These are phyloP conservation scores for Elongisporangium anandrum DNA, from an alignment of 352 stramenopile genomes.

Conservation along the genomic window DNA sequence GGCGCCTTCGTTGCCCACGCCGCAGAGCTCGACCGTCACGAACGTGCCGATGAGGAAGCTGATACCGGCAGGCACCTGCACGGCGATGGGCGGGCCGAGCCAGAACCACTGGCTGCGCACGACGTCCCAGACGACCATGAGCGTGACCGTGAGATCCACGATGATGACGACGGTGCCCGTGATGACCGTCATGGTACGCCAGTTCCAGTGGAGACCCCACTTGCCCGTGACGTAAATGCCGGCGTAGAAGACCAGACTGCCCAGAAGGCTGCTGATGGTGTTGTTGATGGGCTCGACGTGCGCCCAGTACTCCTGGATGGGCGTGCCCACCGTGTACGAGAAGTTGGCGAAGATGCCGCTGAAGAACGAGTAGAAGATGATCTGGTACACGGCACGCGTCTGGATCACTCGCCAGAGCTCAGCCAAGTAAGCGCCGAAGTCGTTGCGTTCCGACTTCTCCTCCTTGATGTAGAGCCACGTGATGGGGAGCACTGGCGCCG, in stretches of 20 bases:
- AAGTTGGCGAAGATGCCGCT: constrained; percentile 25
- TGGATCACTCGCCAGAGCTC: constrained; percentile 31
- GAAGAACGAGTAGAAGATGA: constrained; percentile 38
- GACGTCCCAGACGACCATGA: constrained; percentile 30
- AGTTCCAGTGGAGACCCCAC: constrained; percentile 35
- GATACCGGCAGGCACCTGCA: constrained; percentile 23
- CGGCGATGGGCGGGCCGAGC: constrained; percentile 17
- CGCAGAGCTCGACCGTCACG: constrained; percentile 33
- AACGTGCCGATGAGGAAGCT: constrained; percentile 25
- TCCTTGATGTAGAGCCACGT: constrained; percentile 40
- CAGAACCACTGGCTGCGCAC: constrained; percentile 33
- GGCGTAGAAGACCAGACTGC: constrained; percentile 17
- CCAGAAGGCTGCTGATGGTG: constrained; percentile 19
- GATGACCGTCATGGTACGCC: constrained; percentile 26
- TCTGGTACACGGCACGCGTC: constrained; percentile 29
- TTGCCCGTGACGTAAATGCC: constrained; percentile 23
- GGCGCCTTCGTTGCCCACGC: constrained; percentile 32
- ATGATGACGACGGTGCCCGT: constrained; percentile 16
- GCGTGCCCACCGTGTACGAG: constrained; percentile 17
- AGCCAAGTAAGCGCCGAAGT: constrained; percentile 24
- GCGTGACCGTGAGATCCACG: constrained; percentile 14
- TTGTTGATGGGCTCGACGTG: constrained; percentile 23
- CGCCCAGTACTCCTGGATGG: constrained; percentile 27
- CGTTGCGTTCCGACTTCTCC: constrained; percentile 17
- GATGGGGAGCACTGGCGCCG: constrained; percentile 16